These are phyloP conservation scores for Nyctanthes arbortristis DNA, from an alignment of 257 asterid genomes.

Conservation along the genomic window DNA sequence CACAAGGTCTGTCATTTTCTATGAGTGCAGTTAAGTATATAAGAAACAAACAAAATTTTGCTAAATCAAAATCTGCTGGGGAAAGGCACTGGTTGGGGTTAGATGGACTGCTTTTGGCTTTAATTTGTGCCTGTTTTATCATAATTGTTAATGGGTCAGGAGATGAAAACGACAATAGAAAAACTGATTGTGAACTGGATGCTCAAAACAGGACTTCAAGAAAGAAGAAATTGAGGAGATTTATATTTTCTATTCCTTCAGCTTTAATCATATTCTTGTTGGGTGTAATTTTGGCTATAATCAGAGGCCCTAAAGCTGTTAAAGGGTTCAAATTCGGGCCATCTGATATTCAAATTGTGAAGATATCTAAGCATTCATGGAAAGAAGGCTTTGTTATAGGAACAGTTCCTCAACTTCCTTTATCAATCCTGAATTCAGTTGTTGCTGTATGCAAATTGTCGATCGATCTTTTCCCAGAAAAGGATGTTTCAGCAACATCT, in stretches of 20 bases:
- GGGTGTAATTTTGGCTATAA: constrained; percentile 55
- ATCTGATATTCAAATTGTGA: constrained; percentile 40
- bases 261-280: constrained; percentile 59
- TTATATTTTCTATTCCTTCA: constrained; percentile 55
- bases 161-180: constrained; percentile 32
- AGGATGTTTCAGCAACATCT: constrained; percentile 59
- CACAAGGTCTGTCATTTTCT: constrained; percentile 77
- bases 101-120: constrained; percentile 68
- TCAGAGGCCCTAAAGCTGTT: constrained; percentile 64
- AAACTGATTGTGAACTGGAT: constrained; percentile 2
- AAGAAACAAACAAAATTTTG: constrained; percentile 48
- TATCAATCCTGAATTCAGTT: constrained; percentile 72
- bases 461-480: constrained; percentile 68
- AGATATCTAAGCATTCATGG: constrained; percentile 63
- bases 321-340: constrained; percentile 67
- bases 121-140: constrained; percentile 61
- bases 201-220: background rate
- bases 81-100: constrained; percentile 71
- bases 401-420: constrained; percentile 70
- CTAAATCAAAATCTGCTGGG: constrained; percentile 52
- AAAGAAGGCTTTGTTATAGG: constrained; percentile 78
- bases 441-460: constrained; percentile 81
- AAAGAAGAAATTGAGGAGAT: constrained; percentile 26
- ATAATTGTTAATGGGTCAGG: constrained; percentile 58
- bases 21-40: constrained; percentile 75